Percentiles rank a stretch among this genome's conserved stretches.
phyloP scores from a whole-genome alignment of 2,329 filamentous ascomycete species.

The Grosmannia serpens region DNA sequence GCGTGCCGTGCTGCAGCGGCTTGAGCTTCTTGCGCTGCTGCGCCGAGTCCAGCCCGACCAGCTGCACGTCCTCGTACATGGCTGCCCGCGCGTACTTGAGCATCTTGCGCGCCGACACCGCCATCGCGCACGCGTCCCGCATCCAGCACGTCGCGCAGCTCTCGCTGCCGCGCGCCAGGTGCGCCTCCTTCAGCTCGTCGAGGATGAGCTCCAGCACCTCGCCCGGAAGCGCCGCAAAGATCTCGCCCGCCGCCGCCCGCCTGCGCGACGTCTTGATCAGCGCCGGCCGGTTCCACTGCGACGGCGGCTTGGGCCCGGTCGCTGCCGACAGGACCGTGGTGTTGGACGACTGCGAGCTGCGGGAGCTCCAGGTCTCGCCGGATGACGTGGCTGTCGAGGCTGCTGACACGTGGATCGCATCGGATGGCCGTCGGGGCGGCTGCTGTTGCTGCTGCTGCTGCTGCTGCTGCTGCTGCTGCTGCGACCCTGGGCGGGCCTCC shows the following conservation, averaged over 20 bases:
- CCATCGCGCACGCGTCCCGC: constrained; percentile 44
- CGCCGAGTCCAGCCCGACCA: constrained; percentile 41
- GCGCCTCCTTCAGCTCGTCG: constrained; percentile 37
- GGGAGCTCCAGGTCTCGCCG: constrained; percentile 17
- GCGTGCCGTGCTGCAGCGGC: constrained; percentile 31
- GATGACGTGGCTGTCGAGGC: constrained; percentile 14
- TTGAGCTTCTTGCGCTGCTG: constrained; percentile 48
- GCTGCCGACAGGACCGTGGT: not conserved
- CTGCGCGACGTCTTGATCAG: constrained; percentile 13
- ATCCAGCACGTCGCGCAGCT: constrained; percentile 57
- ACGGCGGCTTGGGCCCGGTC: not conserved
- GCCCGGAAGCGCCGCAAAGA: constrained; percentile 44
- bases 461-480: not conserved
- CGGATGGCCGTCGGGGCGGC: constrained; percentile 14
- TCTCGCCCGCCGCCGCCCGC: constrained; percentile 28
- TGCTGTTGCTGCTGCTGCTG: not conserved
- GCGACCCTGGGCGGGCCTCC: not conserved
- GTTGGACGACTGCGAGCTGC: constrained; percentile 16
- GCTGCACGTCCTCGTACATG: constrained; percentile 47
- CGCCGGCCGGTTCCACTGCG: constrained; percentile 4
- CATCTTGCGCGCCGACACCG: constrained; percentile 39
- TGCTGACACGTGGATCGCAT: constrained; percentile 14
- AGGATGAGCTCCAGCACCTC: constrained; percentile 49
- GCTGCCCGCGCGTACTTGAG: constrained; percentile 36
- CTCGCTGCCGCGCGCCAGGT: constrained; percentile 32